Base-by-base conservation (phyloP, 2,329 filamentous ascomycete species). In the Colletotrichum echinochloae region DNA sequence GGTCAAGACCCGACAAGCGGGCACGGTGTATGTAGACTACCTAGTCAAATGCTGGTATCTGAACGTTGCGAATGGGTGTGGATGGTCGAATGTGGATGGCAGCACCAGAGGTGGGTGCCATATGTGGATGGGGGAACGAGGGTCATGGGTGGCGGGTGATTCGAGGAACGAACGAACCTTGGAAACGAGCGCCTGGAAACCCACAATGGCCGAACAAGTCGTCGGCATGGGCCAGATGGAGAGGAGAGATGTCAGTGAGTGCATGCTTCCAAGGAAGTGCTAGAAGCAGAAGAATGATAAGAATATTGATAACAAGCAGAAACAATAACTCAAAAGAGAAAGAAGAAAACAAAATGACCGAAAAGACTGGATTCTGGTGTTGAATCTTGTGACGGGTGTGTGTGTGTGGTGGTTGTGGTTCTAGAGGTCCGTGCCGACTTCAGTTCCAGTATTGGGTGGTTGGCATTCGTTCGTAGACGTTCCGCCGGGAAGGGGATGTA, bases 1-100 rank as follows among this genome's bases (percentile, higher is more conserved):
- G 44, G 51, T 60, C 11, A 55, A 66, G 61, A 69, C 54, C 62
- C 66, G 61, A 39, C 61, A 30, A 61, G 66, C 61, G 46, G 66
- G 62, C 61, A 55, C 54, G 61, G 66, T 48, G 54, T 52, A 39
- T 44, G 33, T n/a, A n/a, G n/a, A n/a, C n/a, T n/a, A n/a, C n/a
- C 26, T 20, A 49, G 51, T 41, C 65, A 16, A 64, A 44, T 49
- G 48, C 39, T 51, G 66, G 61, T 48, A 35, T 51, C 39, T 52
- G 37, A 16, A 37, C 16, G 41, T 20, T 41, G 44, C 8, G 55
- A 46, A 41, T 39, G n/a, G 41, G 35, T 52, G 48, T 60, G 57
- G 49, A 33, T 54, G 49, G 49, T 54, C 28, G 18, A 37, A 37
- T 35, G 33, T 35, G 52, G 33, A 55, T 37, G 33, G 52, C 33